A percentile compares a stretch with the other conserved stretches of the same genome.
Conservation (phyloP, 2,329 filamentous ascomycete genomes). For the Fusarium camptoceras region DNA sequence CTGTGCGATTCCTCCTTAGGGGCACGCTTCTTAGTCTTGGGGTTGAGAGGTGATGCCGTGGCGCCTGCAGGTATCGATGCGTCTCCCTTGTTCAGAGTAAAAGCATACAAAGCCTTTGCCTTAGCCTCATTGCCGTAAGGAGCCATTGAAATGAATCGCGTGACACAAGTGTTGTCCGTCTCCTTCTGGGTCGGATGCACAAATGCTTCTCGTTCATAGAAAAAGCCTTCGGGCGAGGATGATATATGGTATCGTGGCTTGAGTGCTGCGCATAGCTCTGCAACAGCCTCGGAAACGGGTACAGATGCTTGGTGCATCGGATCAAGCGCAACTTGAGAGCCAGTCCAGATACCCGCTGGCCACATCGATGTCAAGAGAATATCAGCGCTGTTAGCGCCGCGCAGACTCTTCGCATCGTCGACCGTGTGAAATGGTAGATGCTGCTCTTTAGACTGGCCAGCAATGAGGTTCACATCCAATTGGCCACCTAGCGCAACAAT, state of each 20-base stretch:
- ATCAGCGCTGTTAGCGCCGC: conserved; percentile 82
- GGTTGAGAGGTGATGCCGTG: conserved; percentile 79
- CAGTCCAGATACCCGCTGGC: conserved; percentile 78
- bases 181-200: conserved; percentile 70
- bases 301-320: conserved; percentile 65
- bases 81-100: conserved; percentile 75
- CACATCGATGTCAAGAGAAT: conserved; percentile 89
- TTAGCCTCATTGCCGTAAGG: conserved; percentile 80
- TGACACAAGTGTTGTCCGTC: conserved; percentile 69
- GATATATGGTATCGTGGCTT: conserved; percentile 95
- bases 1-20: conserved; percentile 60
- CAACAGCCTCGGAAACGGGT: conserved; percentile 72
- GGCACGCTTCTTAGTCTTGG: conserved; percentile 69
- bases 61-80: conserved; percentile 74
- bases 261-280: conserved; percentile 80
- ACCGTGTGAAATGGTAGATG: conserved; percentile 82
- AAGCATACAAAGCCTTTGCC: conserved; percentile 84
- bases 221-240: conserved; percentile 71
- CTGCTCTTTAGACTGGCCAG: conserved; percentile 75
- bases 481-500: conserved; percentile 88
- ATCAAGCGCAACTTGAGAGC: conserved; percentile 72
- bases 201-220: conserved; percentile 94
- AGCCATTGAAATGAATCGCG: conserved; percentile 91
- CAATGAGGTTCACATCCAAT: conserved; percentile 70
- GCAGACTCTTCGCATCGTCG: conserved; percentile 79